These are phyloP conservation scores for Hemileccinum impolitum DNA, from an alignment of 768 basidiomycete species.

Conservation along the genomic window DNA sequence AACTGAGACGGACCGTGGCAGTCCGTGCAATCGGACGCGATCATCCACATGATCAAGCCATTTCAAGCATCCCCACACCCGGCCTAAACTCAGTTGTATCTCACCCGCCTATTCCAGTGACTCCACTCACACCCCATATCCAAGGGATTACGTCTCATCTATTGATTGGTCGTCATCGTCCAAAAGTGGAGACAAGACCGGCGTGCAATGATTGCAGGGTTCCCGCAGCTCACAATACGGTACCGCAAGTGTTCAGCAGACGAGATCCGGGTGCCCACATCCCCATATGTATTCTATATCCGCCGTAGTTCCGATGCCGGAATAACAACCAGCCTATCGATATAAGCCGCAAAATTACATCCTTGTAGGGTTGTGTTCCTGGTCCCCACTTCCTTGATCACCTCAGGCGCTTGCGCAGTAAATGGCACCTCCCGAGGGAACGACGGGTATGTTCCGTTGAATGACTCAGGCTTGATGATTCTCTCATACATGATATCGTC, in stretches of 20 bases:
- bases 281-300: conserved; percentile 2
- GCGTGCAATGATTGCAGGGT: background rate
- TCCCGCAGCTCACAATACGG: background rate
- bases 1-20: background rate
- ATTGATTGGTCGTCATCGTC: background rate
- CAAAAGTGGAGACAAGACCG: background rate
- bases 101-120: conserved; percentile 3
- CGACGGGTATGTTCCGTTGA: conserved; percentile 35
- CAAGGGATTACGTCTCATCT: background rate
- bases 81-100: background rate
- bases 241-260: background rate
- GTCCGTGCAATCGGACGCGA: background rate
- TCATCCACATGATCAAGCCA: conserved; percentile 12
- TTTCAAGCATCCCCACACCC: background rate
- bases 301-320: conserved; percentile 3
- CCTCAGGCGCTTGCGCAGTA: background rate
- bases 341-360: conserved; percentile 10
- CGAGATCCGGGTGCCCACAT: background rate
- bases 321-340: background rate
- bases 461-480: background rate
- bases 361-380: background rate
- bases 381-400: conserved; percentile 2
- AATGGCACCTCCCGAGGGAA: conserved; percentile 40
- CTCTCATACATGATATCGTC: background rate
- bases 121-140: background rate